Evolutionary conservation across 2,329 filamentous ascomycete species (phyloP), one percentile per base, ranked within the genome.

Genomic region (Aspergillus jensenii): DNA sequence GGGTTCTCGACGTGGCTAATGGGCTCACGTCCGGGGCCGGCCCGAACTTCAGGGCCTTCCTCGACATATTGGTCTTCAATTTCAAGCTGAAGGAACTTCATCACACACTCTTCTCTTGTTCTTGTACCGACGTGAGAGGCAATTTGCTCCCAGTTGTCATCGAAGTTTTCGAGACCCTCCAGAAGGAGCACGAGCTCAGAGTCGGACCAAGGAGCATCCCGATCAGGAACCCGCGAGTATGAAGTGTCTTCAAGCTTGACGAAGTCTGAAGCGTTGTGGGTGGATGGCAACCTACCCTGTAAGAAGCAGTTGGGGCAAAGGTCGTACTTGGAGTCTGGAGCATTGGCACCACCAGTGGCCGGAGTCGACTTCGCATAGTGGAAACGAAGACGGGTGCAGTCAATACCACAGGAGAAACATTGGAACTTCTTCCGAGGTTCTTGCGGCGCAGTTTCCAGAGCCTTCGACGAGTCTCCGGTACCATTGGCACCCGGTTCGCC

Each of bases 51-150:
- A 7, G 83, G 81, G 68, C 93, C 88, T 7, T 91, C 87, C 68
- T 98, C 93, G 9, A 97, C 81, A 70, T 97, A 99, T 74, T 96
- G 96, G 79, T 97, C 93, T 74, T 98, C 95, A 61, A 99, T 99
- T 66, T 97, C 93, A 37, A 99, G 82, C 71, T 97, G 92, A 63
- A 99, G 76, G 79, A 99, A 99, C 73, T 97, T 95, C 67, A 98
- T 83, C 15, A 98, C 93, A 73, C 95, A 99, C 78, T 99, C 93
- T 74, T 99, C 96, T 53, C 91, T 85, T 2, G 92, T 96, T 59
- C 93, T 88, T 3, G 91, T 96, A 49, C 90, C 90, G 44, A 99
- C 95, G 69, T 97, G 90, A 62, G 93, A 91, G 1, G 96, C 88
- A 64, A 99, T 93, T 68, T 91, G 87, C 58, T 90, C 89, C 95